Percentiles rank a stretch among this genome's conserved stretches.
phyloP scores from a whole-genome alignment of 2,329 filamentous ascomycete species.

The Penicillium sp. region DNA sequence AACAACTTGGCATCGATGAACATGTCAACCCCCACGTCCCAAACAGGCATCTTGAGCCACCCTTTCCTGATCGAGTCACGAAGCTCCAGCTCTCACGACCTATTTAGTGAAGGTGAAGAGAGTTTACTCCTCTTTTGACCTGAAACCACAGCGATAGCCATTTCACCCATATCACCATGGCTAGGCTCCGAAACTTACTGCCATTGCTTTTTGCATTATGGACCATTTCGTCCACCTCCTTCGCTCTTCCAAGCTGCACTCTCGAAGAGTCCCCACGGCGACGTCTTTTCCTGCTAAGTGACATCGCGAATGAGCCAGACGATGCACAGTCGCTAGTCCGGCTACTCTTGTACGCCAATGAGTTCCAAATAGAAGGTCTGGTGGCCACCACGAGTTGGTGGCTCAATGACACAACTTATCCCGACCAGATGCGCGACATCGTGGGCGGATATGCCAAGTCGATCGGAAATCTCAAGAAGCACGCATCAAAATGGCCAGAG shows the following conservation, averaged over 20 bases:
- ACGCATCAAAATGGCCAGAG: slow-evolving; percentile 38
- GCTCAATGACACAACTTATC: slow-evolving; percentile 2
- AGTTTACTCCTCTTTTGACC: neutral
- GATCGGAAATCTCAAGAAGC: neutral
- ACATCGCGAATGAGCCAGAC: slow-evolving; percentile 2
- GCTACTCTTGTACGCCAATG: neutral
- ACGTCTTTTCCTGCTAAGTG: neutral
- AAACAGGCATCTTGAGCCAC: neutral
- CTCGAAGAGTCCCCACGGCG: neutral
- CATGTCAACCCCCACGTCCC: neutral
- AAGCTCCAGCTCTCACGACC: neutral
- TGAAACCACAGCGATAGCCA: neutral
- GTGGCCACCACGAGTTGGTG: slow-evolving; percentile 4
- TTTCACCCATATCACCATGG: neutral
- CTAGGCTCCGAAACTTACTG: neutral
- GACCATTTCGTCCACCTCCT: neutral
- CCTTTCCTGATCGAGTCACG: neutral
- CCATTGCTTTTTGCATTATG: neutral
- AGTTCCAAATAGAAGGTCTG: slow-evolving; percentile 3
- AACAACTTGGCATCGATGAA: neutral
- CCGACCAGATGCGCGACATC: neutral
- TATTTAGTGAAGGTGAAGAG: neutral
- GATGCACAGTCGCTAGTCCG: slow-evolving; percentile 3
- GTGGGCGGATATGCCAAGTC: neutral
- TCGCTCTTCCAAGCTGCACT: neutral